These are phyloP conservation scores for Zygoascus sp. DNA, from an alignment of 1,139 yeast genomes.

Conservation along the genomic window DNA sequence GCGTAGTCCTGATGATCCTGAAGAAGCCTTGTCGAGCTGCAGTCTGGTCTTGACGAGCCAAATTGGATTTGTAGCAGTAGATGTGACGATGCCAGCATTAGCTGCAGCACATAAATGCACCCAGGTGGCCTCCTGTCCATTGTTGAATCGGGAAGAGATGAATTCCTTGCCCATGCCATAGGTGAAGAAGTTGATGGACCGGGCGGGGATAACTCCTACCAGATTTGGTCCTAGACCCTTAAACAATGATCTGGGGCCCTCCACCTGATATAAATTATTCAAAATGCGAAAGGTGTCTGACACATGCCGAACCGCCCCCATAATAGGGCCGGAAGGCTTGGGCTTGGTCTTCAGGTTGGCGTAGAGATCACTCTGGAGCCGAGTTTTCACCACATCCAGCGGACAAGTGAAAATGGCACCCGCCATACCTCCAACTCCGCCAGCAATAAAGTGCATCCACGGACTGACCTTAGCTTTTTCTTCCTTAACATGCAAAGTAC, in stretches of 20 bases:
- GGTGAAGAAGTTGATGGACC: conserved; percentile 94
- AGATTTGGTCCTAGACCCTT: conserved; percentile 95
- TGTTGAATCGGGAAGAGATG: conserved; percentile 57
- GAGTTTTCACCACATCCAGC: conserved; percentile 91
- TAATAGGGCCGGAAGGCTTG: conserved; percentile 27
- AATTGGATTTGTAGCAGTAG: conserved; percentile 99
- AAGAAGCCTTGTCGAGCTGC: conserved; percentile 65
- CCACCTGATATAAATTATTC: conserved; percentile 60
- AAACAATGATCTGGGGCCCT: conserved; percentile 83
- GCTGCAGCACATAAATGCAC: conserved; percentile 88
- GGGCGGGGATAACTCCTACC: conserved; percentile 98
- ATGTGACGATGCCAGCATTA: conserved; percentile 88
- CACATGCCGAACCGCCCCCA: conserved; percentile 61
- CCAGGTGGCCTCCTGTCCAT: conserved; percentile 77
- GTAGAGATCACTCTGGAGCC: conserved; percentile 85
- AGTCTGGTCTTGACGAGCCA: conserved; percentile 95
- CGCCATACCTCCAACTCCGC: conserved; percentile 96
- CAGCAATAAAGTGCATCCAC: conserved; percentile 99
- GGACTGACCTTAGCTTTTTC: conserved; percentile 48
- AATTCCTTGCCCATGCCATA: conserved; percentile 87
- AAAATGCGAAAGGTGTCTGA: conserved; percentile 76
- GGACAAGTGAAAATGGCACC: conserved; percentile 95
- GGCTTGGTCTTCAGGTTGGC: conserved; percentile 21
- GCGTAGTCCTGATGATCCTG: conserved; percentile 43
- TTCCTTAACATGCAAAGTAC: conserved; percentile 15